A percentile compares a stretch with the other conserved stretches of the same genome.
These are phyloP conservation scores for Sanguinoderma infundibulare DNA, from an alignment of 1,284 basidiomycete genomes.

Conservation along the genomic window DNA sequence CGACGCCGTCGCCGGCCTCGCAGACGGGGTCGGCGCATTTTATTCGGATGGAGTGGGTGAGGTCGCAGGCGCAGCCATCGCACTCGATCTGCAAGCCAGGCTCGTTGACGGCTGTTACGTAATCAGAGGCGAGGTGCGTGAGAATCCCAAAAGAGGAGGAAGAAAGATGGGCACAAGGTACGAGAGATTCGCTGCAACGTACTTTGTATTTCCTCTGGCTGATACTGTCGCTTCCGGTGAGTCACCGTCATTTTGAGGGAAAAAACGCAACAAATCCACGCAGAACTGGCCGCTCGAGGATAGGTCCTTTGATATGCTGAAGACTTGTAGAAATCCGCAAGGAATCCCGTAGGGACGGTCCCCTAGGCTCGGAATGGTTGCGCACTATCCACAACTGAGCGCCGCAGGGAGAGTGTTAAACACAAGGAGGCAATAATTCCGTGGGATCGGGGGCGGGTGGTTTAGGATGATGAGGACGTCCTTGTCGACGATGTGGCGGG, in stretches of 20 bases:
- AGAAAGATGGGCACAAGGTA: constrained; percentile 32
- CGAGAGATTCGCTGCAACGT: constrained; percentile 36
- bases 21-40: constrained; percentile 88
- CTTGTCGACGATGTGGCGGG: not conserved
- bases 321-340: not conserved
- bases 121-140: constrained; percentile 38
- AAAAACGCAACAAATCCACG: constrained; percentile 17
- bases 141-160: constrained; percentile 35
- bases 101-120: constrained; percentile 72
- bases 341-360: constrained; percentile 13
- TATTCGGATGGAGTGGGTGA: constrained; percentile 90
- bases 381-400: constrained; percentile 1
- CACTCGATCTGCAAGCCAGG: constrained; percentile 80
- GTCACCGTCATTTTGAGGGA: constrained; percentile 67
- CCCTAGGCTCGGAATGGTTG: constrained; percentile 1
- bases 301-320: constrained; percentile 2
- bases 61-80: constrained; percentile 73
- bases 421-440: not conserved
- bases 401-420: not conserved
- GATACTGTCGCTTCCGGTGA: constrained; percentile 72
- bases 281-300: constrained; percentile 8
- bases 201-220: constrained; percentile 80
- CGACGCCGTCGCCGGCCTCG: constrained; percentile 77
- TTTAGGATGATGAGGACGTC: constrained; percentile 1
- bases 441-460: not conserved